Evolutionary conservation across 257 asterid species (phyloP).

Genomic region (Solanum tarapatanum): DNA sequence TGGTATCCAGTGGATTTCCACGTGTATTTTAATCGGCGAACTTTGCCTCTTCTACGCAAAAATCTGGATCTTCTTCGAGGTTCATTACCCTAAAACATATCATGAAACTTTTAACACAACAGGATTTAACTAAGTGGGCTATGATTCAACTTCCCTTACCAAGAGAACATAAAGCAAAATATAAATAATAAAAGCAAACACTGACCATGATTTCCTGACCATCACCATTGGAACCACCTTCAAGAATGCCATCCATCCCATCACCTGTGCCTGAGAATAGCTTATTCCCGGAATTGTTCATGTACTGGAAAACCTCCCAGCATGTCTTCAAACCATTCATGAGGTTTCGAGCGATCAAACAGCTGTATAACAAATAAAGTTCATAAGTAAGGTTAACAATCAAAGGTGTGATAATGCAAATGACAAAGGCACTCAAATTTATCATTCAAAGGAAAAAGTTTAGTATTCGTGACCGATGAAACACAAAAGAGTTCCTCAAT

Average conservation of each 20-base stretch:
- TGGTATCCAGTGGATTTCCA: constrained; percentile 95
- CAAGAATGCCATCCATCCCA: constrained; percentile 29
- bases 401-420: not conserved
- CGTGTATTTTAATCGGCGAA: constrained; percentile 87
- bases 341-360: constrained; percentile 89
- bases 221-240: constrained; percentile 54
- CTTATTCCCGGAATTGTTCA: constrained; percentile 63
- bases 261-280: constrained; percentile 33
- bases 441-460: not conserved
- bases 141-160: not conserved
- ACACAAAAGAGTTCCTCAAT: not conserved
- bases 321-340: constrained; percentile 84
- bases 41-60: constrained; percentile 87
- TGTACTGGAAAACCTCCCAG: constrained; percentile 60
- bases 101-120: not conserved
- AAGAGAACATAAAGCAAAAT: not conserved
- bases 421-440: not conserved
- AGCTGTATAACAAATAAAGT: constrained; percentile 44
- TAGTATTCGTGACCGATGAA: not conserved
- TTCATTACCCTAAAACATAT: constrained; percentile 48
- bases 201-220: constrained; percentile 64
- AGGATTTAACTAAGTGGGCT: not conserved
- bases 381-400: not conserved
- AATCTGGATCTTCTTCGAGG: constrained; percentile 80
- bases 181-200: constrained; percentile 6